These are phyloP conservation scores for Leonotis leonurus DNA, from an alignment of 257 asterid species.

Conservation along the genomic window DNA sequence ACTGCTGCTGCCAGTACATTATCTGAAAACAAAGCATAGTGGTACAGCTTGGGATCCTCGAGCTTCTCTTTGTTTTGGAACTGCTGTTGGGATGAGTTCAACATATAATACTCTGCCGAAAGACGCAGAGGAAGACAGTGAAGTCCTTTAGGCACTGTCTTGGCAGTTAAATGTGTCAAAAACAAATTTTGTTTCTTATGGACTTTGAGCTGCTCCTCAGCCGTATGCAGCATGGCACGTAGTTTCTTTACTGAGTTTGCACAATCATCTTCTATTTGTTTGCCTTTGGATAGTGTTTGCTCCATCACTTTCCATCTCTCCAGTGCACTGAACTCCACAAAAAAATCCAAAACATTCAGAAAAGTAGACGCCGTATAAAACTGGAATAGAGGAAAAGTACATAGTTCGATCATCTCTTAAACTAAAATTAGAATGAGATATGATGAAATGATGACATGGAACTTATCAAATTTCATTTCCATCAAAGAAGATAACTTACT, in stretches of 20 bases:
- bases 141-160: conserved; percentile 55
- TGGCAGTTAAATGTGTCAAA: conserved; percentile 47
- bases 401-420: background rate
- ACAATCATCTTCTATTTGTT: conserved; percentile 63
- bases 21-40: conserved; percentile 90
- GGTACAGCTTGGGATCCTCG: conserved; percentile 62
- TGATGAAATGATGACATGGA: background rate
- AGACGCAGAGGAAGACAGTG: conserved; percentile 61
- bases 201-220: conserved; percentile 56
- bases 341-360: background rate
- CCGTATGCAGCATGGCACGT: conserved; percentile 58
- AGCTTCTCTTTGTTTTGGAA: conserved; percentile 51
- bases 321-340: conserved; percentile 42
- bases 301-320: conserved; percentile 77
- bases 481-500: conserved; percentile 31
- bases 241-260: conserved; percentile 45
- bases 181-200: conserved; percentile 55
- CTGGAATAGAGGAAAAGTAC: background rate
- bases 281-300: conserved; percentile 67
- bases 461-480: background rate
- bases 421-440: background rate
- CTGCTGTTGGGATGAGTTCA: conserved; percentile 51
- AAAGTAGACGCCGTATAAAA: background rate
- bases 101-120: conserved; percentile 39
- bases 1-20: conserved; percentile 84